Evolutionary conservation across 192 early-diverging fungal genomes (phyloP).

Genomic region (Coemansia sp.): DNA sequence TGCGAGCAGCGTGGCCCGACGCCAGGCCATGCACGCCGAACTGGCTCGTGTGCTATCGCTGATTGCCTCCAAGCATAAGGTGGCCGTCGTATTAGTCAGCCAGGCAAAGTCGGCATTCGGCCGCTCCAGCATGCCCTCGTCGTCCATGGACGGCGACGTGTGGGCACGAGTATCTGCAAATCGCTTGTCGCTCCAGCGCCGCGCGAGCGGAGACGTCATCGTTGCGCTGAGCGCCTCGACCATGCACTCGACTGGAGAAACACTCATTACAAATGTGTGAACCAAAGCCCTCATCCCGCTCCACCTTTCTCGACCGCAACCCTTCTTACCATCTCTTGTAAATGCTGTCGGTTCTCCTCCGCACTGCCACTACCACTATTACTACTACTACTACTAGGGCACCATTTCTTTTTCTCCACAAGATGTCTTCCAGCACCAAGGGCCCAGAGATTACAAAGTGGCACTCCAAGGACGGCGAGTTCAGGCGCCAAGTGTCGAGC

Average conservation of each 20-base stretch:
- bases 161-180: constrained; percentile 22
- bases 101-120: constrained; percentile 17
- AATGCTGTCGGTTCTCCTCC: too few relatives aligned
- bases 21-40: constrained; percentile 28
- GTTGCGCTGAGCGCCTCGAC: not conserved
- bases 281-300: too few relatives aligned
- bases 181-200: constrained; percentile 1
- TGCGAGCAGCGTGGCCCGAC: constrained; percentile 15
- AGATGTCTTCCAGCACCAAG: constrained; percentile 8
- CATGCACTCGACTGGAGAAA: not conserved
- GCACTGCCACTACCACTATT: too few relatives aligned
- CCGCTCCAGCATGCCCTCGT: not conserved
- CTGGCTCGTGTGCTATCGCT: constrained; percentile 11
- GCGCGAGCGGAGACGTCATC: not conserved
- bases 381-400: not conserved
- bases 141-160: constrained; percentile 25
- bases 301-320: too few relatives aligned
- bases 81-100: constrained; percentile 32
- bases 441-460: constrained; percentile 52
- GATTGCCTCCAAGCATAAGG: constrained; percentile 19
- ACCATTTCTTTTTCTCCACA: not conserved
- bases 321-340: too few relatives aligned
- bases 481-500: constrained; percentile 68
- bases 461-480: constrained; percentile 75
- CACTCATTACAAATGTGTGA: not conserved